Conservation (phyloP, 1,284 basidiomycete species). For the Cryptococcus sp. region DNA sequence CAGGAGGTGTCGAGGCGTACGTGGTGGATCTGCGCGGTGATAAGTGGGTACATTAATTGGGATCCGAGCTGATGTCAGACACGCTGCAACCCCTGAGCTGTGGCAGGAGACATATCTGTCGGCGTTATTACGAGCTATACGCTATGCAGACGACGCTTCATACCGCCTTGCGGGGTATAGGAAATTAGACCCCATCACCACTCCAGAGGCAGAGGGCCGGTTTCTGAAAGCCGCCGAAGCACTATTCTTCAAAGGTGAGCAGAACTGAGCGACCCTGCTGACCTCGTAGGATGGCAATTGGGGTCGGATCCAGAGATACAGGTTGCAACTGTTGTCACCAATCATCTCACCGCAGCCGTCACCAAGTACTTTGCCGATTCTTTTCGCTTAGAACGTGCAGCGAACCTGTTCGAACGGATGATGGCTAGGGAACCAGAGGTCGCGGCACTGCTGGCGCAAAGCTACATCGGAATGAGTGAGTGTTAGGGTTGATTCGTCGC, state of each 20-base stretch:
- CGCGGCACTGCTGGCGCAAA: constrained; percentile 79
- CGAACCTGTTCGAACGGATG: constrained; percentile 93
- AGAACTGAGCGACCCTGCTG: not conserved
- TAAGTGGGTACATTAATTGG: constrained; percentile 60
- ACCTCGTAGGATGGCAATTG: constrained; percentile 84
- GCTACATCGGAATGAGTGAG: constrained; percentile 97
- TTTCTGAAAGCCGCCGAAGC: constrained; percentile 91
- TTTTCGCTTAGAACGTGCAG: constrained; percentile 81
- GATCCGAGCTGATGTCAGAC: constrained; percentile 62
- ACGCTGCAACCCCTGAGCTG: constrained; percentile 86
- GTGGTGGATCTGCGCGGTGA: constrained; percentile 93
- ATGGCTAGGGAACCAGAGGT: constrained; percentile 84
- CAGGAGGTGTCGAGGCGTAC: constrained; percentile 93
- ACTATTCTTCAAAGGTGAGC: constrained; percentile 81
- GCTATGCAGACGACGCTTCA: constrained; percentile 93
- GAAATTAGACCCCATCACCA: constrained; percentile 91
- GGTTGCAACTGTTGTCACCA: constrained; percentile 95
- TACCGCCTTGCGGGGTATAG: constrained; percentile 92
- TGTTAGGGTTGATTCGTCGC: constrained; percentile 20
- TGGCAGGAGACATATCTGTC: constrained; percentile 99
- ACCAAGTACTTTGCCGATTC: constrained; percentile 97
- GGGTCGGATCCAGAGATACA: constrained; percentile 98
- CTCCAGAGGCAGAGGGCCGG: constrained; percentile 80
- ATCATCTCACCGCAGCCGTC: constrained; percentile 91
- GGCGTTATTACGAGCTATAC: constrained; percentile 82